Evolutionary conservation across 768 basidiomycete genomes (phyloP).

Genomic region (Agrocybe chaxingu): DNA sequence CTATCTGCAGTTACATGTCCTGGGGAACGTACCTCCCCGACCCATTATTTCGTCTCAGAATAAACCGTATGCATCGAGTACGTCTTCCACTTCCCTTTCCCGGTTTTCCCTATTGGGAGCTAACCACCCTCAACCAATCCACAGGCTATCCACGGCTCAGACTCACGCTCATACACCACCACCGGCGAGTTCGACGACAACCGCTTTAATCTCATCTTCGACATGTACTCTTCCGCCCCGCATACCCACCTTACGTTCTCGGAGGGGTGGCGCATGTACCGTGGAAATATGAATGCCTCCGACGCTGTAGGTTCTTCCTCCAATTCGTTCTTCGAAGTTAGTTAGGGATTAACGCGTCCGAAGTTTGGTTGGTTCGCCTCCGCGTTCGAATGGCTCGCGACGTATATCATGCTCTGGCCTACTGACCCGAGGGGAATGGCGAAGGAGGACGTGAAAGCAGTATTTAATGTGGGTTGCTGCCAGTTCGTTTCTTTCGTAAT

Average conservation of each 20-base stretch:
- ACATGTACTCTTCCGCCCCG: conserved; percentile 37
- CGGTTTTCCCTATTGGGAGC: too few species aligned
- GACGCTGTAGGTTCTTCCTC: conserved; percentile 28
- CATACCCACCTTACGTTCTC: conserved; percentile 35
- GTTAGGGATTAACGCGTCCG: neutral
- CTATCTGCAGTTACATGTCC: conserved; percentile 27
- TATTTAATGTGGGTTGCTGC: conserved; percentile 34
- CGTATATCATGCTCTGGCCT: conserved; percentile 37
- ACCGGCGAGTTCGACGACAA: conserved; percentile 37
- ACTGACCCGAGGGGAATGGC: conserved; percentile 29
- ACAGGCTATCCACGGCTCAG: conserved; percentile 44
- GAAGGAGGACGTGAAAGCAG: conserved; percentile 36
- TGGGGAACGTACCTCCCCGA: conserved; percentile 36
- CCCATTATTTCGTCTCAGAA: conserved; percentile 39
- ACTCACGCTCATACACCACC: conserved; percentile 33
- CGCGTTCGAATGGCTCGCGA: conserved; percentile 37
- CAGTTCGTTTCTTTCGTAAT: neutral
- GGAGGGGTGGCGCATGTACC: conserved; percentile 39
- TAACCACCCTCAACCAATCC: too few species aligned
- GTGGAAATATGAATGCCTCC: conserved; percentile 35
- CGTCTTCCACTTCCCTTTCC: conserved; percentile 2
- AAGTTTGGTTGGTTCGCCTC: conserved; percentile 43
- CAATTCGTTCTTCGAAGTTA: neutral
- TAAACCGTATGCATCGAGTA: conserved; percentile 37
- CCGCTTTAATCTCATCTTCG: conserved; percentile 37